phyloP scores from a whole-genome alignment of 2,329 filamentous ascomycete species.

The Aspergillus sp. region DNA sequence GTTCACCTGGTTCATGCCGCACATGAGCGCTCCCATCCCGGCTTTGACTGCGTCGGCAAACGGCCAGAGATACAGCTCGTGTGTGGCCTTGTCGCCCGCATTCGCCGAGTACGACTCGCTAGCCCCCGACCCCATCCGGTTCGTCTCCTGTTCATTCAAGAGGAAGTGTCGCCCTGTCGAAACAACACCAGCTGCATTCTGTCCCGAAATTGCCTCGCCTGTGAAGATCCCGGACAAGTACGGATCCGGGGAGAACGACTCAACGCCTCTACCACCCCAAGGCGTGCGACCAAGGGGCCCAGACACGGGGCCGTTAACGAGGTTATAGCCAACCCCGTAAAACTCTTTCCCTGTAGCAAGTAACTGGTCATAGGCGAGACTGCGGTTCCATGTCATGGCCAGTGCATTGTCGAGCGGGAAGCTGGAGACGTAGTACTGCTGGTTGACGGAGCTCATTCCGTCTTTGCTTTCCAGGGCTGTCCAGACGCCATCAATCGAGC shows the following conservation, averaged over 20 bases:
- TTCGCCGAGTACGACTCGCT: conserved; percentile 50
- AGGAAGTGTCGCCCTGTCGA: conserved; percentile 47
- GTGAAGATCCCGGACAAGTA: conserved; percentile 41
- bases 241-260: conserved; percentile 43
- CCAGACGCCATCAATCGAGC: neutral
- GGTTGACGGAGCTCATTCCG: neutral
- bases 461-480: neutral
- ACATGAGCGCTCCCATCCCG: conserved; percentile 39
- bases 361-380: neutral
- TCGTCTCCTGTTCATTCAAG: conserved; percentile 58
- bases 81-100: conserved; percentile 64
- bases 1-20: conserved; percentile 61
- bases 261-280: conserved; percentile 42
- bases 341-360: neutral
- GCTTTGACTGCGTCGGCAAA: conserved; percentile 62
- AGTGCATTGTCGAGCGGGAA: neutral
- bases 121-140: conserved; percentile 33
- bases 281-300: conserved; percentile 44
- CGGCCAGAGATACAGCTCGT: conserved; percentile 67
- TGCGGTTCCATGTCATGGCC: neutral
- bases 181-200: neutral
- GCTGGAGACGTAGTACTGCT: neutral
- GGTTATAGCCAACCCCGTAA: neutral
- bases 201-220: conserved; percentile 24
- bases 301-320: conserved; percentile 30